phyloP scores from a whole-genome alignment of 495 filamentous ascomycete species.

The Penicillium argentinense region DNA sequence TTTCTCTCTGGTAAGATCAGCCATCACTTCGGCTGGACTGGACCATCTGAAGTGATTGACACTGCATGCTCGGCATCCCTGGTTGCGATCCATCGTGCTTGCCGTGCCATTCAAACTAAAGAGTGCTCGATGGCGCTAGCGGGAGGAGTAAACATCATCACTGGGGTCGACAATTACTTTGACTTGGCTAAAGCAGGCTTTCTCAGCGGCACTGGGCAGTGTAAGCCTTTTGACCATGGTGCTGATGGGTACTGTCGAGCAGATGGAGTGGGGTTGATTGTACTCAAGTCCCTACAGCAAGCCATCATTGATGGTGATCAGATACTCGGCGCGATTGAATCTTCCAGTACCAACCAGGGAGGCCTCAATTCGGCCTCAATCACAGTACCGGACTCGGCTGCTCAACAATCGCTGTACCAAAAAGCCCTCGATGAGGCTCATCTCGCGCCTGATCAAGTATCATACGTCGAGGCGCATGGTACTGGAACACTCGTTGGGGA shows the following conservation, averaged over 20 bases:
- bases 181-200: slow-evolving; percentile 42
- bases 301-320: slow-evolving; percentile 61
- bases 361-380: slow-evolving; percentile 61
- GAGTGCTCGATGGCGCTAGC: slow-evolving; percentile 33
- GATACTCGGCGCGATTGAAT: slow-evolving; percentile 60
- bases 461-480: slow-evolving; percentile 40
- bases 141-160: slow-evolving; percentile 41
- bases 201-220: slow-evolving; percentile 51
- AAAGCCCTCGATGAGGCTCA: slow-evolving; percentile 2
- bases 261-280: slow-evolving; percentile 35
- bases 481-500: slow-evolving; percentile 46
- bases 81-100: slow-evolving; percentile 35
- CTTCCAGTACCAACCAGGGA: slow-evolving; percentile 59
- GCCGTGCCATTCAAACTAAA: slow-evolving; percentile 27
- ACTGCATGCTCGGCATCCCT: slow-evolving; percentile 46
- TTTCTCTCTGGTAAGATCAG: slow-evolving; percentile 30
- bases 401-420: slow-evolving; percentile 28
- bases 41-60: slow-evolving; percentile 36
- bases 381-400: slow-evolving; percentile 45
- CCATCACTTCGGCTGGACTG: slow-evolving; percentile 43
- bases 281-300: slow-evolving; percentile 57
- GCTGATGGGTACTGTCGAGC: slow-evolving; percentile 41
- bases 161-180: slow-evolving; percentile 24
- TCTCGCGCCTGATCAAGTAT: slow-evolving; percentile 14
- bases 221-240: slow-evolving; percentile 57